Base-by-base conservation (phyloP, 306 rosid genomes). In the Oemleria cerasiformis region DNA sequence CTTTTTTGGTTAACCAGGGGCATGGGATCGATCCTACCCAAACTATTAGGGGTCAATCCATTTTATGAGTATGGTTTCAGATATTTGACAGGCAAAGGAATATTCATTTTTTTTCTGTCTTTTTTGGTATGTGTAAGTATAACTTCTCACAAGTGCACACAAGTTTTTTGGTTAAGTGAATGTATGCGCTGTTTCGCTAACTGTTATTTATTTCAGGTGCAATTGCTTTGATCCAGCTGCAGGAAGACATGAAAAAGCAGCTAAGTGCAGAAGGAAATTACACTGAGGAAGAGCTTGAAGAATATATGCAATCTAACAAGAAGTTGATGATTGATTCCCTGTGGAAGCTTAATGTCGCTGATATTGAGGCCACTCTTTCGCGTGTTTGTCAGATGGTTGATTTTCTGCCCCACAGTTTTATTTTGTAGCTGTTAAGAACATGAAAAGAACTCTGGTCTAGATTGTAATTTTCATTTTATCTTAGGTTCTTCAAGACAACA, bases 341-440 rank as follows among this genome's bases (percentile, higher is more conserved):
- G 75, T 94, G 98, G 98, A 94, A 94, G 86, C 96, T 94, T 76
- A 94, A 94, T 57, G 98, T 94, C 47, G 96, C 98, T 16, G 98
- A 94, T 77, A 94, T 94, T 75, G 98, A 94, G 90, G 92, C 95
- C 73, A 94, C 98, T 44, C 91, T 94, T 72, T 94, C 98, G 59
- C 97, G 91, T 7, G 98, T 94, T 75, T 94, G 98, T 81, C 98
- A 89, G 79, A 89, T 86, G 96, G 97, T 94, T 76, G 86, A 48
- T 76, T 81, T 73, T 62, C 43, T 80, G 69, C 70, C 47, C 34
- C 50, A 61, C 25, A 13, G 16, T 54, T 74, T 7, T 20, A 25
- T 71, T 25, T 17, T 63, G 53, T 39, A 23, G 13, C 75, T 78
- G 68, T 43, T 36, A 20, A 41, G 6, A 12, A 45, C 44, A 36